phyloP scores from a whole-genome alignment of 176 grass and related monocot genomes.

The Eleusine coracana region DNA sequence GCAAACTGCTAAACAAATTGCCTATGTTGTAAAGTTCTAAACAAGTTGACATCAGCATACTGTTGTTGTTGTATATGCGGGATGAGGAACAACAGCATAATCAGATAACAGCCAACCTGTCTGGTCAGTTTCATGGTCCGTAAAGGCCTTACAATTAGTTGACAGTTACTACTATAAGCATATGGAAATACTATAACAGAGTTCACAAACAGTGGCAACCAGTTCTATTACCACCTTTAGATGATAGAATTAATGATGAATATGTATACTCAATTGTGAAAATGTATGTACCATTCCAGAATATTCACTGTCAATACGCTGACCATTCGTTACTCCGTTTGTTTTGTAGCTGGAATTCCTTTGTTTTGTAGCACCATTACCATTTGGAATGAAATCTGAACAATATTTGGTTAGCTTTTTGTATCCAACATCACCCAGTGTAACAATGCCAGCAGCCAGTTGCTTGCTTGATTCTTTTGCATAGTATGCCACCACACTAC shows the following conservation, averaged over 20 bases:
- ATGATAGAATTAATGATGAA: slow-evolving; percentile 21
- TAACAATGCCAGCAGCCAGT: slow-evolving; percentile 79
- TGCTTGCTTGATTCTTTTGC: slow-evolving; percentile 96
- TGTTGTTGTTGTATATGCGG: background rate
- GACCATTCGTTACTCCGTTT: slow-evolving; percentile 49
- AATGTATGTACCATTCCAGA: slow-evolving; percentile 66
- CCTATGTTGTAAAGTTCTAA: slow-evolving; percentile 12
- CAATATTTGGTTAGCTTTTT: slow-evolving; percentile 78
- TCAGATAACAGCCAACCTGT: slow-evolving; percentile 9
- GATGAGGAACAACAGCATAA: slow-evolving; percentile 13
- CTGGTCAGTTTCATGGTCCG: background rate
- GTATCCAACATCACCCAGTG: slow-evolving; percentile 89
- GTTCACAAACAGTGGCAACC: slow-evolving; percentile 3
- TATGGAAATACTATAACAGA: slow-evolving; percentile 20
- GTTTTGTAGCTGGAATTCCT: slow-evolving; percentile 53
- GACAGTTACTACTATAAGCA: slow-evolving; percentile 18
- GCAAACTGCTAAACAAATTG: slow-evolving; percentile 9
- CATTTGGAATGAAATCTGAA: slow-evolving; percentile 62
- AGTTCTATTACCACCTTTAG: background rate
- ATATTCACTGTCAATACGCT: slow-evolving; percentile 57
- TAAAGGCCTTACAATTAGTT: slow-evolving; percentile 21
- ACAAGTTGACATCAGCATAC: slow-evolving; percentile 10
- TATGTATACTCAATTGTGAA: slow-evolving; percentile 22
- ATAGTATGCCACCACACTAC: slow-evolving; percentile 81
- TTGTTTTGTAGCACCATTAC: slow-evolving; percentile 55